phyloP scores from a whole-genome alignment of 2,329 filamentous ascomycete species.

The Orbilia javanica region DNA sequence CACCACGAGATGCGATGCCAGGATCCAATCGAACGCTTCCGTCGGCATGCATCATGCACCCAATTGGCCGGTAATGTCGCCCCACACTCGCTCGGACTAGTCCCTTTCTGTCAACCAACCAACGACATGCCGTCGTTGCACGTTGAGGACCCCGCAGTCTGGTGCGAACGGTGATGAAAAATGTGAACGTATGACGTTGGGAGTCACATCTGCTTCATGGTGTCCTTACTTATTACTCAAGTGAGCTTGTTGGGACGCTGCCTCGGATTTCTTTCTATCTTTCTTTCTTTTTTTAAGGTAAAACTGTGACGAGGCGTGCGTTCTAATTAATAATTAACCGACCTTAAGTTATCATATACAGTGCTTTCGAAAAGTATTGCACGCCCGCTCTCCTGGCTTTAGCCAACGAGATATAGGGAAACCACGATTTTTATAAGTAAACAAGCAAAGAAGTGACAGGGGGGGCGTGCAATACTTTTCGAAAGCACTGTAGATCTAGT shows the following conservation, averaged over 20 bases:
- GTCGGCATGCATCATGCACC: constrained; percentile 41
- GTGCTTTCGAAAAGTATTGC: too few relatives aligned
- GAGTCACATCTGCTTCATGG: constrained; percentile 29
- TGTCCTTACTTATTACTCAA: neutral
- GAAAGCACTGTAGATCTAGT: too few relatives aligned
- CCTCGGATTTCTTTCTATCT: too few relatives aligned
- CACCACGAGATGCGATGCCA: constrained; percentile 22
- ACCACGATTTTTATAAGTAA: too few relatives aligned
- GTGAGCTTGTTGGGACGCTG: neutral
- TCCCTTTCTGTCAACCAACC: constrained; percentile 23
- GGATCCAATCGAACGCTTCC: constrained; percentile 43
- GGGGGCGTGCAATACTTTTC: too few relatives aligned
- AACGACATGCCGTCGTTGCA: constrained; percentile 7
- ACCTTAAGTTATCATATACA: too few relatives aligned
- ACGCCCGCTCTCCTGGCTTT: too few relatives aligned
- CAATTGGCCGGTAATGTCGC: constrained; percentile 44
- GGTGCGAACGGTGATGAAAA: neutral
- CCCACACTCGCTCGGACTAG: constrained; percentile 21
- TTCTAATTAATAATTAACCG: neutral
- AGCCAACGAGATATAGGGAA: too few relatives aligned
- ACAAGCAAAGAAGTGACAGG: too few relatives aligned
- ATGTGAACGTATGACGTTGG: constrained; percentile 31
- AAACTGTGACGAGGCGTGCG: neutral
- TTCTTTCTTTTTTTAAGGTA: too few relatives aligned
- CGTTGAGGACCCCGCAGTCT: constrained; percentile 12